Percentiles rank a stretch among this genome's conserved stretches.
These are phyloP conservation scores for Aspergillus bridgeri DNA, from an alignment of 495 filamentous ascomycete species.

Conservation along the genomic window DNA sequence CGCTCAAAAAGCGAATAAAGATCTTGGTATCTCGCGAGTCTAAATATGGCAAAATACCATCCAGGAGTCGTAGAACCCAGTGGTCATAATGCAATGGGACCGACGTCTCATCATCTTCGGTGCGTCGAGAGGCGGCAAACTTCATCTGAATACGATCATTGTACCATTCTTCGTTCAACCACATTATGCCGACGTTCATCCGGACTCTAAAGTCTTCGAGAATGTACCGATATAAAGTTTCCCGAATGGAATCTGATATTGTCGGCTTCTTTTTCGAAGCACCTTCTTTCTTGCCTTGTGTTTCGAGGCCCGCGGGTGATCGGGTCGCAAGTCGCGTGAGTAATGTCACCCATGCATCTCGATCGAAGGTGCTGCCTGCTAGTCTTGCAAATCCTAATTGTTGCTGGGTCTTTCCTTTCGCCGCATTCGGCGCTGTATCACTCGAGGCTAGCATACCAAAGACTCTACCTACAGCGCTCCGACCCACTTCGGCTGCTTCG, in stretches of 20 bases:
- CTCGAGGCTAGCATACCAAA: conserved; percentile 71
- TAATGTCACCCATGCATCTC: conserved; percentile 87
- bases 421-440: conserved; percentile 57
- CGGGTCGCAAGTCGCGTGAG: conserved; percentile 84
- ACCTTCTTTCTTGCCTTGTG: conserved; percentile 33
- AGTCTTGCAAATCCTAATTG: conserved; percentile 70
- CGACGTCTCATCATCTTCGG: conserved; percentile 33
- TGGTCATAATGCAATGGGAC: conserved; percentile 65
- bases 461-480: conserved; percentile 66
- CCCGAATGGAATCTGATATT: conserved; percentile 68
- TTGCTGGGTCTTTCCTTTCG: conserved; percentile 38
- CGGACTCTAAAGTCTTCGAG: conserved; percentile 86
- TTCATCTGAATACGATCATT: conserved; percentile 69
- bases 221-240: conserved; percentile 76
- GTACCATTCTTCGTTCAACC: conserved; percentile 98
- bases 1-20: conserved; percentile 83
- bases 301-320: conserved; percentile 63
- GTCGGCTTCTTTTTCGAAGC: conserved; percentile 24
- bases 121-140: conserved; percentile 33
- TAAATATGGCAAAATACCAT: conserved; percentile 83
- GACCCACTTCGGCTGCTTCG: conserved; percentile 63
- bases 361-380: conserved; percentile 80
- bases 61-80: conserved; percentile 75
- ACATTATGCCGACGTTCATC: conserved; percentile 81
- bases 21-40: conserved; percentile 78